Base-by-base conservation (phyloP, 495 filamentous ascomycete species). In the Neurospora sp. region DNA sequence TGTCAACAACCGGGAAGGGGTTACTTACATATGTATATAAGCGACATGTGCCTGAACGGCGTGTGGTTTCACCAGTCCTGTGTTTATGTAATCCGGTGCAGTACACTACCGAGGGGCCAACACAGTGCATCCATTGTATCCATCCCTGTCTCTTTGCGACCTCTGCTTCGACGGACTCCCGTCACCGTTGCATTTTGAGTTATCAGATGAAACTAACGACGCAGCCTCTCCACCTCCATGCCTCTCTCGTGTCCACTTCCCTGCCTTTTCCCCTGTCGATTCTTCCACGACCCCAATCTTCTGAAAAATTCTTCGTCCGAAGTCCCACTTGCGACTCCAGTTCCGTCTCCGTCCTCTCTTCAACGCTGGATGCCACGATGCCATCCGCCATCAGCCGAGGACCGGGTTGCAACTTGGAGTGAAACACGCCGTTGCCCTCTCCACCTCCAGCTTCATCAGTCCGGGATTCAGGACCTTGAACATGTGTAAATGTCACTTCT, bases 151-250 rank as follows among this genome's bases (percentile, higher is more conserved):
- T 20, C 18, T 48, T 48, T 48, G n/a, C 44, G 18, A 48, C 27
- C n/a, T 22, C 46, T 22, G 10, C 20, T 14, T 53, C 10, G 20
- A 61, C 27, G 27, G 27, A 31, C 27, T 31, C 22, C 22, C 22
- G 22, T 75, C 69, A n/a, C 68, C 18, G 69, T 68, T 39, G 27
- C 44, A 39, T 65, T 70, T 44, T 71, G 39, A 20, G 42, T 80
- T 82, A 83, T 83, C 80, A 83, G 81, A 83, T 84, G 68, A 69
- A 68, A 71, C 74, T 73, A 73, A 70, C 27, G 11, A 69, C 39
- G 18, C 65, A 22, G 31, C 11, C 42, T 70, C 70, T 48, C 73
- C 27, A 59, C 69, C 10, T 18, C 68, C 59, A 53, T 61, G 27
- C 14, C 20, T 6, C 48, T 59, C 48, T 59, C 11, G 11, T 3